Conservation (phyloP, 192 early-diverging fungal genomes). For the Linnemannia schmuckeri region DNA sequence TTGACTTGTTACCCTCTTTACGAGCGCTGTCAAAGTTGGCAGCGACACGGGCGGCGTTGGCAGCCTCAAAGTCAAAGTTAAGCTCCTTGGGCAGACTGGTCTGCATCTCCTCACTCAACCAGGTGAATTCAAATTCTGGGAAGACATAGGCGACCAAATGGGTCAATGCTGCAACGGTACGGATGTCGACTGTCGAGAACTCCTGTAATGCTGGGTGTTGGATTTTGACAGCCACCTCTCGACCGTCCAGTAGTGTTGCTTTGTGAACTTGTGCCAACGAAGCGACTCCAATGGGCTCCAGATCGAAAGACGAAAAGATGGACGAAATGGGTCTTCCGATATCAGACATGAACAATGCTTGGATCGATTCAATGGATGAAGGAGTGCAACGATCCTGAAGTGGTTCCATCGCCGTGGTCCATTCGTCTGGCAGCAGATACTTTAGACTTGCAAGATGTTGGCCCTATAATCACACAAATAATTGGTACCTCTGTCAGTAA, state of each 20-base stretch:
- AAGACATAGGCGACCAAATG: constrained; percentile 78
- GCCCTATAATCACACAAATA: constrained; percentile 17
- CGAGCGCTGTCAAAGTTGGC: constrained; percentile 69
- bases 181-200: constrained; percentile 85
- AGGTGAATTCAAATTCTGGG: constrained; percentile 92
- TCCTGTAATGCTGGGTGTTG: constrained; percentile 89
- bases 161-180: constrained; percentile 75
- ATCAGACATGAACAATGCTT: constrained; percentile 77
- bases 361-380: constrained; percentile 78
- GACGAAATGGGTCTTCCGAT: constrained; percentile 73
- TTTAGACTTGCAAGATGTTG: constrained; percentile 55
- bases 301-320: constrained; percentile 84
- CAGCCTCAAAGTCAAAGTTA: constrained; percentile 85
- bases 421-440: constrained; percentile 91
- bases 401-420: constrained; percentile 85
- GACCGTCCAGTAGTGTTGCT: constrained; percentile 75
- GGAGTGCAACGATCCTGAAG: constrained; percentile 89
- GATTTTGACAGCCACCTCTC: constrained; percentile 93
- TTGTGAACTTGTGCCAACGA: constrained; percentile 95
- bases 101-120: constrained; percentile 91
- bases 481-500: neutral
- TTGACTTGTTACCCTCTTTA: constrained; percentile 52
- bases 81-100: constrained; percentile 88
- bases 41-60: constrained; percentile 78
- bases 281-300: constrained; percentile 90